phyloP scores from a whole-genome alignment of 192 early-diverging fungal species.

The Rhizophagus clarus region DNA sequence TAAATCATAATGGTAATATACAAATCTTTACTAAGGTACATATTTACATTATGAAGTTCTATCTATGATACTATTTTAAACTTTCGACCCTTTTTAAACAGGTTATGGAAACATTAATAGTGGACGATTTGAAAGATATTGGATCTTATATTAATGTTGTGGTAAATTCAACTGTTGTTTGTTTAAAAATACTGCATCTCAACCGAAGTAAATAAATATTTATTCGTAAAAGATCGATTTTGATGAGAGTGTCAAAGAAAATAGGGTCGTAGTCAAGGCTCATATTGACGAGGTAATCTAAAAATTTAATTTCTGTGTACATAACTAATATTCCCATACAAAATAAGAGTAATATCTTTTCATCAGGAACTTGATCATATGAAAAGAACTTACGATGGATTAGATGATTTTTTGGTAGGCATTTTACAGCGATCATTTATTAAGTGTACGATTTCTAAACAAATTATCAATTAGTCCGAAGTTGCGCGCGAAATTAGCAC shows the following conservation, averaged over 20 bases:
- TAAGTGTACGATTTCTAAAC: neutral
- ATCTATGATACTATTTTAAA: neutral
- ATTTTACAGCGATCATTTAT: neutral
- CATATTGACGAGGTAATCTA: slow-evolving; percentile 45
- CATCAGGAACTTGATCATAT: slow-evolving; percentile 65
- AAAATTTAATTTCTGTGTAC: neutral
- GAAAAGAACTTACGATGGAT: slow-evolving; percentile 61
- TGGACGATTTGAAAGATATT: slow-evolving; percentile 49
- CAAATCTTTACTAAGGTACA: slow-evolving; percentile 35
- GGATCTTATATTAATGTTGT: slow-evolving; percentile 60
- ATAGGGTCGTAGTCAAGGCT: slow-evolving; percentile 59
- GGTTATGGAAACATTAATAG: slow-evolving; percentile 39
- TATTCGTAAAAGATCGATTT: slow-evolving; percentile 63
- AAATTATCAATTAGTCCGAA: slow-evolving; percentile 39
- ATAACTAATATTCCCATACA: neutral
- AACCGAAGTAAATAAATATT: neutral
- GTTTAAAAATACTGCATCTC: too few relatives aligned
- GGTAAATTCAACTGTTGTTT: slow-evolving; percentile 35
- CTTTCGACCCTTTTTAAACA: neutral
- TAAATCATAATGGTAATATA: slow-evolving; percentile 16
- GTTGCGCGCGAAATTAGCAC: slow-evolving; percentile 61
- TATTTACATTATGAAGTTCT: neutral
- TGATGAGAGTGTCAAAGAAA: slow-evolving; percentile 62
- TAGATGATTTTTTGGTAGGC: slow-evolving; percentile 69
- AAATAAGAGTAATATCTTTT: slow-evolving; percentile 33